phyloP scores from a whole-genome alignment of 805 yeast genomes.

The Ogataea allantospora region DNA sequence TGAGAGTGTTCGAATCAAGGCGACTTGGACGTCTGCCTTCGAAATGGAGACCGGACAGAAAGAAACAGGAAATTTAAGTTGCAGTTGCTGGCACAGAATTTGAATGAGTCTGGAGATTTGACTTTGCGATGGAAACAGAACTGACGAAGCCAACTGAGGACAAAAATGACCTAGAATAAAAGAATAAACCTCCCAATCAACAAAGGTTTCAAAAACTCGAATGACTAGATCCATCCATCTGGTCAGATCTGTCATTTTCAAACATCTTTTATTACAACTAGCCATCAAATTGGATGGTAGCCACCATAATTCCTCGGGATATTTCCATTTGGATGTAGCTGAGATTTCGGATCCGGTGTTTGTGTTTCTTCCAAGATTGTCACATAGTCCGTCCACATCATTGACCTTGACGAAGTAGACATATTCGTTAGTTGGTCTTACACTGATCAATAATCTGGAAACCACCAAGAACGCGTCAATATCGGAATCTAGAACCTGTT shows the following conservation, averaged over 20 bases:
- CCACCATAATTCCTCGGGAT: conserved; percentile 55
- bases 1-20: conserved; percentile 59
- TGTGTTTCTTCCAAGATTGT: conserved; percentile 52
- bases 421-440: conserved; percentile 41
- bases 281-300: conserved; percentile 45
- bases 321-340: conserved; percentile 47
- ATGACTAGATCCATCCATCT: conserved; percentile 52
- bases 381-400: conserved; percentile 67
- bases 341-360: conserved; percentile 26
- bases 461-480: conserved; percentile 41
- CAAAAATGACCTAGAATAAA: conserved; percentile 66
- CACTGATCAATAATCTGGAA: conserved; percentile 51
- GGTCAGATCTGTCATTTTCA: conserved; percentile 37
- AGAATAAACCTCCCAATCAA: conserved; percentile 71
- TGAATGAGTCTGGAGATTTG: conserved; percentile 41
- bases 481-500: conserved; percentile 9
- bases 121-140: conserved; percentile 47
- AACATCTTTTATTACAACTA: conserved; percentile 35
- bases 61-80: conserved; percentile 44
- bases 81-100: conserved; percentile 56
- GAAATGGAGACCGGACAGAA: conserved; percentile 43
- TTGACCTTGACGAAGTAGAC: conserved; percentile 51
- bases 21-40: conserved; percentile 65
- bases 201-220: conserved; percentile 48
- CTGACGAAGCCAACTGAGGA: conserved; percentile 62